These are phyloP conservation scores for Cokeromyces recurvatus DNA, from an alignment of 371 early-diverging fungal species.

Conservation along the genomic window DNA sequence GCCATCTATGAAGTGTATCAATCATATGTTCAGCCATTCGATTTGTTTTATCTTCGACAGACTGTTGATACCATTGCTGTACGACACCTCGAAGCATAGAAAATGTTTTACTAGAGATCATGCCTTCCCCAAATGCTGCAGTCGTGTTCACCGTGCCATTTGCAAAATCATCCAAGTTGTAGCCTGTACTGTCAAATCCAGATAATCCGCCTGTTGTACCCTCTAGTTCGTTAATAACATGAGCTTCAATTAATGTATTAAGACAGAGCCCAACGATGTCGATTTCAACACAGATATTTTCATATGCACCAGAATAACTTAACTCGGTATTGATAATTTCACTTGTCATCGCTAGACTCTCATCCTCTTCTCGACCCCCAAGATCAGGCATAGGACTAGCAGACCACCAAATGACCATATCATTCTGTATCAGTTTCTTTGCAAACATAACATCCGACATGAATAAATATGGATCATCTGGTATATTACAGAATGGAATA, in stretches of 20 bases:
- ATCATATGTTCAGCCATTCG: constrained; percentile 61
- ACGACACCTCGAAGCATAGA: constrained; percentile 71
- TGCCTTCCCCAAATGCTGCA: constrained; percentile 52
- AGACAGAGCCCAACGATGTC: constrained; percentile 79
- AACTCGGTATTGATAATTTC: constrained; percentile 66
- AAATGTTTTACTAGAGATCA: constrained; percentile 67
- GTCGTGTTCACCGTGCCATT: constrained; percentile 36
- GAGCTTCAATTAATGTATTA: constrained; percentile 74
- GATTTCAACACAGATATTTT: constrained; percentile 79
- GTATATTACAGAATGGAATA: constrained; percentile 89
- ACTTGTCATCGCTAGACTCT: constrained; percentile 51
- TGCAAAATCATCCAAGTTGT: constrained; percentile 49
- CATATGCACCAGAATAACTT: constrained; percentile 71
- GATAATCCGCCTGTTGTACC: constrained; percentile 50
- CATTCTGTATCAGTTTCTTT: constrained; percentile 63
- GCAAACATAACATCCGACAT: constrained; percentile 84
- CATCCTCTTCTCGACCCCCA: constrained; percentile 86
- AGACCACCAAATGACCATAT: constrained; percentile 93
- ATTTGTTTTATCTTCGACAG: constrained; percentile 12
- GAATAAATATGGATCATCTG: constrained; percentile 71
- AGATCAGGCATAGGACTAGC: constrained; percentile 76
- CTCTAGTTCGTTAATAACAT: constrained; percentile 73
- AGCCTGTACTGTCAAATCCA: constrained; percentile 43
- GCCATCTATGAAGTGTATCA: constrained; percentile 85
- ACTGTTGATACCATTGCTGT: constrained; percentile 67